Evolutionary conservation across 1,284 basidiomycete genomes (phyloP).

Genomic region (Gomphus sp.): DNA sequence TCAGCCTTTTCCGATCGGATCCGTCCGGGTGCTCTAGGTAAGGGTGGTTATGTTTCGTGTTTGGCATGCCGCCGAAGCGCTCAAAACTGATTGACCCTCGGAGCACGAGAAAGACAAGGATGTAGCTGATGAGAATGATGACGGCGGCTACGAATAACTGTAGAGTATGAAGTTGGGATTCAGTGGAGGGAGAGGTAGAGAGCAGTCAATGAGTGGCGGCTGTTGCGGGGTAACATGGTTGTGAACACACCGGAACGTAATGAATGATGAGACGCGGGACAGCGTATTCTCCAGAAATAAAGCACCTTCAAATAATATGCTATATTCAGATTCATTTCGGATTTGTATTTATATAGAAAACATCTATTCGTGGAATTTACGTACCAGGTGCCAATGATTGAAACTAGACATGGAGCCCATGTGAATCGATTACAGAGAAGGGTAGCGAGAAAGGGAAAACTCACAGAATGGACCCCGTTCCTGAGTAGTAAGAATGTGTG

Average conservation of each 20-base stretch:
- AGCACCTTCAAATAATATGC: not conserved
- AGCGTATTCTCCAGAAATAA: constrained; percentile 3
- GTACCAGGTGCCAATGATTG: constrained; percentile 2
- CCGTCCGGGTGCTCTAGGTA: not conserved
- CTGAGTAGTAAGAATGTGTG: not conserved
- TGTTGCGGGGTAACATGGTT: not conserved
- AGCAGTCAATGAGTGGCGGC: not conserved
- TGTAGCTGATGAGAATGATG: not conserved
- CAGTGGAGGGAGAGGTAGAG: not conserved
- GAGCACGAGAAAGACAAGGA: constrained; percentile 5
- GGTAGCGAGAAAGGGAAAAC: not conserved
- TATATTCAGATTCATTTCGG: not conserved
- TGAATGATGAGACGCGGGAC: constrained; percentile 2
- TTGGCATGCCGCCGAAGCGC: not conserved
- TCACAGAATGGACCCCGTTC: constrained; percentile 1
- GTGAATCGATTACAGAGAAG: not conserved
- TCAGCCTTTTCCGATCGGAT: not conserved
- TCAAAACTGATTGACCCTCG: not conserved
- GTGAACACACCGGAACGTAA: constrained; percentile 2
- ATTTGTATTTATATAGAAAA: not conserved
- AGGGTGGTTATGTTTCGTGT: not conserved
- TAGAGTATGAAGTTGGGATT: constrained; percentile 20
- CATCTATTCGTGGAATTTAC: not conserved
- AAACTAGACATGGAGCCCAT: not conserved
- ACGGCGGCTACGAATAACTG: constrained; percentile 5